A percentile compares a stretch with the other conserved stretches of the same genome.
Evolutionary conservation across 1,284 basidiomycete genomes (phyloP).

Genomic region (Naganishia cerealis): DNA sequence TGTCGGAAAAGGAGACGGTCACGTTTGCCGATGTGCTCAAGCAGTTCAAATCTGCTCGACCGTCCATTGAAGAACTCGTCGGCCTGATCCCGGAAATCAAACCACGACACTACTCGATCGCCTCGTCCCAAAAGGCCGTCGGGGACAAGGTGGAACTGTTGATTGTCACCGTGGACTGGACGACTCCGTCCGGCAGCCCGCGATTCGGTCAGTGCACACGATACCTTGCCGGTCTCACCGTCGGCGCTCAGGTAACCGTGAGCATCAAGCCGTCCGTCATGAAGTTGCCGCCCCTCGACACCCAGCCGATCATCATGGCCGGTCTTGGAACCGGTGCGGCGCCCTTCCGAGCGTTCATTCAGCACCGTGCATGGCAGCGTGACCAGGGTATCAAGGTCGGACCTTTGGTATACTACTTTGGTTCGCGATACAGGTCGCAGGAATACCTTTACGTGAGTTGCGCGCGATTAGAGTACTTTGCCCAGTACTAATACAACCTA

Average conservation of each 20-base stretch:
- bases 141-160: constrained; percentile 91
- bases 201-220: constrained; percentile 95
- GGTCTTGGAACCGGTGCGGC: constrained; percentile 95
- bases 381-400: constrained; percentile 77
- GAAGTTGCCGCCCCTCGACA: constrained; percentile 85
- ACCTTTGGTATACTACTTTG: constrained; percentile 96
- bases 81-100: constrained; percentile 90
- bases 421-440: constrained; percentile 87
- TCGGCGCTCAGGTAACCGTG: constrained; percentile 92
- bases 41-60: constrained; percentile 76
- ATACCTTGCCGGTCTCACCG: constrained; percentile 78
- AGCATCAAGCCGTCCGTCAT: constrained; percentile 98
- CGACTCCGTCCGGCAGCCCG: constrained; percentile 70
- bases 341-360: constrained; percentile 97
- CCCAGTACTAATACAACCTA: background rate
- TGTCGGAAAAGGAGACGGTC: constrained; percentile 90
- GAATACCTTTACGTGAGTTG: constrained; percentile 90
- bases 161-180: constrained; percentile 95
- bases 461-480: background rate
- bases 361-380: constrained; percentile 82
- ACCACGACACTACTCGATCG: constrained; percentile 97
- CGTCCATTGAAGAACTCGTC: constrained; percentile 78
- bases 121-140: constrained; percentile 88
- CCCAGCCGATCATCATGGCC: constrained; percentile 95
- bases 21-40: constrained; percentile 86